These are phyloP conservation scores for Akanthomyces dipterigenus DNA, from an alignment of 2,329 filamentous ascomycete species.

Conservation along the genomic window DNA sequence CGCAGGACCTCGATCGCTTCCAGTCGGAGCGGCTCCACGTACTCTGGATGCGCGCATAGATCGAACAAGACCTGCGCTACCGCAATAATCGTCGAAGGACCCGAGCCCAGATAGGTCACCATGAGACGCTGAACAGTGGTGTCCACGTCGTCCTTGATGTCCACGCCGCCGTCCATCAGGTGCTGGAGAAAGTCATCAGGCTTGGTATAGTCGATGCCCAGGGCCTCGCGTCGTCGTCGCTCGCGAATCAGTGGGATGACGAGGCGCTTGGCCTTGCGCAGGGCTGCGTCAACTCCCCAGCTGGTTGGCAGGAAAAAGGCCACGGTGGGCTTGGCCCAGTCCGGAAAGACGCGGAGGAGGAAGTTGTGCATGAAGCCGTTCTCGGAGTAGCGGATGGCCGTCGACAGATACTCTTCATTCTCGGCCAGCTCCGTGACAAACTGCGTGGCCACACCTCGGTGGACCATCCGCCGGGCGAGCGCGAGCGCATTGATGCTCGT, in stretches of 20 bases:
- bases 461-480: not conserved
- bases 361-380: constrained; percentile 3
- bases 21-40: constrained; percentile 32
- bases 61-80: constrained; percentile 30
- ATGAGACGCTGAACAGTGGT: constrained; percentile 4
- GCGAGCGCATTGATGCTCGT: not conserved
- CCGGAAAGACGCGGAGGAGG: constrained; percentile 4
- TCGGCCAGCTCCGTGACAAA: constrained; percentile 4
- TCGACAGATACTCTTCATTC: not conserved
- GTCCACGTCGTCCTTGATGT: not conserved
- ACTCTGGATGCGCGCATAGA: constrained; percentile 31
- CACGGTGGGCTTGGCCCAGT: not conserved
- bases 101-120: constrained; percentile 3
- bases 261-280: not conserved
- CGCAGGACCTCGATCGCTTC: constrained; percentile 32
- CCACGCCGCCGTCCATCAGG: constrained; percentile 4
- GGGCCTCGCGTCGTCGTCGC: constrained; percentile 2
- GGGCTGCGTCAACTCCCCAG: constrained; percentile 1
- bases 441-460: not conserved
- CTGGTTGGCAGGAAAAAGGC: not conserved
- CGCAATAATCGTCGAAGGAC: not conserved
- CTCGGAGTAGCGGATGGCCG: not conserved
- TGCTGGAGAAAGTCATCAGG: constrained; percentile 3
- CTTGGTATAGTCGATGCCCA: not conserved
- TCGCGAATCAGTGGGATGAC: not conserved